A percentile compares a stretch with the other conserved stretches of the same genome.
phyloP scores from a whole-genome alignment of 371 early-diverging fungal genomes.

The Lichtheimia hyalospora region DNA sequence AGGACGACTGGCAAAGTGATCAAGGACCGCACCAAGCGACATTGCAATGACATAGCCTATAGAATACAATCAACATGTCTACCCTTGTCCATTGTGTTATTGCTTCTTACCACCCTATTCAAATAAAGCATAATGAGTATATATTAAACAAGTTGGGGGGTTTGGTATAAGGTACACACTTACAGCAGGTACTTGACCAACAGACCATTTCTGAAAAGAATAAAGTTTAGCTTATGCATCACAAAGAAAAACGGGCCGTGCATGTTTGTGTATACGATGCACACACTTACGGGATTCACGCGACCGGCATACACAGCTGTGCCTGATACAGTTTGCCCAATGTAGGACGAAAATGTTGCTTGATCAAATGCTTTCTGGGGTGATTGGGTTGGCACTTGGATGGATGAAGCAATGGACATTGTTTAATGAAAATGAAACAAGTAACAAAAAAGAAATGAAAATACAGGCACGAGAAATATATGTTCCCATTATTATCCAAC shows the following conservation, averaged over 20 bases:
- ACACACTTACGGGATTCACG: slow-evolving; percentile 6
- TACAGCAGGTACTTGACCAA: slow-evolving; percentile 45
- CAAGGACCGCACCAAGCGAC: slow-evolving; percentile 26
- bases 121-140: neutral
- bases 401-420: neutral
- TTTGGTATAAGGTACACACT: slow-evolving; percentile 6
- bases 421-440: neutral
- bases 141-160: neutral
- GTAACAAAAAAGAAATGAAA: neutral
- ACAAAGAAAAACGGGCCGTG: neutral
- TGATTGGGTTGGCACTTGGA: neutral
- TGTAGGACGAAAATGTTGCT: slow-evolving; percentile 12
- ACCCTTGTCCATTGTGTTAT: neutral
- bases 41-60: slow-evolving; percentile 38
- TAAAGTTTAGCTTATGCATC: neutral
- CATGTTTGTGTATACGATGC: neutral
- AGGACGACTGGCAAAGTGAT: slow-evolving; percentile 21
- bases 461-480: neutral
- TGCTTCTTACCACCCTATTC: slow-evolving; percentile 24
- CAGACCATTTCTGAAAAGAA: slow-evolving; percentile 24
- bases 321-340: slow-evolving; percentile 6
- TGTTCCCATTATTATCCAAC: neutral
- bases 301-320: slow-evolving; percentile 11
- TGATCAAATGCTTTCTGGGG: slow-evolving; percentile 14
- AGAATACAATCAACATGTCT: neutral